A percentile compares a stretch with the other conserved stretches of the same genome.
Conservation (phyloP, 2,329 filamentous ascomycete genomes). For the Metarhizium brunneum region DNA sequence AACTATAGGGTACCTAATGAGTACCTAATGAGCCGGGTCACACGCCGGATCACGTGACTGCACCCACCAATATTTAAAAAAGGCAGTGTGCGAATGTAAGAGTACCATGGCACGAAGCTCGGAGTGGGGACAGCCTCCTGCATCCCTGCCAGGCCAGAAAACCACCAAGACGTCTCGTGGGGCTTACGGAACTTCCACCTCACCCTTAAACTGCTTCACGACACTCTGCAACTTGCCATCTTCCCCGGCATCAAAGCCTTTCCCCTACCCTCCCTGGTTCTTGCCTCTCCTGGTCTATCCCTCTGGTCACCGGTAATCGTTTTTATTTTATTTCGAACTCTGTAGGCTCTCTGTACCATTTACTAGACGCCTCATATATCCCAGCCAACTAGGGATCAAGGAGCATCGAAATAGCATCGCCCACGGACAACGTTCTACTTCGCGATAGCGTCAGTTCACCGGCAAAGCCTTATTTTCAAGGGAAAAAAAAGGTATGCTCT, state of each 20-base stretch:
- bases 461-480: neutral
- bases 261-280: conserved; percentile 16
- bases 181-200: conserved; percentile 32
- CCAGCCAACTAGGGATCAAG: neutral
- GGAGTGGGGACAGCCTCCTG: neutral
- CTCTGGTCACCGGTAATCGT: conserved; percentile 30
- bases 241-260: conserved; percentile 13
- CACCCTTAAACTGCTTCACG: conserved; percentile 24
- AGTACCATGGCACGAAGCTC: no score
- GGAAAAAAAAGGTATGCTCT: neutral
- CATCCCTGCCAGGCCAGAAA: conserved; percentile 14
- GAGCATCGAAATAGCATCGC: neutral
- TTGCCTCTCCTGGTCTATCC: conserved; percentile 29
- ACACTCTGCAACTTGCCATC: conserved; percentile 15
- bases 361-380: conserved; percentile 24
- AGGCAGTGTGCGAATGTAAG: no score
- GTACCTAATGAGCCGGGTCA: no score
- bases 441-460: neutral
- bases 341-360: conserved; percentile 26
- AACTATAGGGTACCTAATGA: no score
- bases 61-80: no score
- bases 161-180: conserved; percentile 16
- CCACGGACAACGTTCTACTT: neutral
- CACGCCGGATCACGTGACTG: no score
- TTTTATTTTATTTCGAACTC: conserved; percentile 8